A percentile compares a stretch with the other conserved stretches of the same genome.
phyloP scores from a whole-genome alignment of 176 grass and related monocot species.

The Luzula sylvatica region DNA sequence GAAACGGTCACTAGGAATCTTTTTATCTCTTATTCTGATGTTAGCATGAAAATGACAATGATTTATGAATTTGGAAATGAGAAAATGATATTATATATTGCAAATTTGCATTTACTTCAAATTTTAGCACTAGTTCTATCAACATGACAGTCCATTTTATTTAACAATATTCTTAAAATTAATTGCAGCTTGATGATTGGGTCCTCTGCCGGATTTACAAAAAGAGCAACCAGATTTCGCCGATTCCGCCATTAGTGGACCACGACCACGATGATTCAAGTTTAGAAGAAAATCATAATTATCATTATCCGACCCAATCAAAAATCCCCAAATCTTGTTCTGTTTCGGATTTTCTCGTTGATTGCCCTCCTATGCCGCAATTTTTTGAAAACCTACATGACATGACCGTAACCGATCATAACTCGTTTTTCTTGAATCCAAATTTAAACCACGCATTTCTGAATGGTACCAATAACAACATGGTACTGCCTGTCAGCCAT shows the following conservation, averaged over 20 bases:
- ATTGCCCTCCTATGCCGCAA: conserved; percentile 20
- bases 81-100: conserved; percentile 13
- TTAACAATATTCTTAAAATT: background rate
- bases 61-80: background rate
- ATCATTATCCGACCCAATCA: background rate
- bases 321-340: conserved; percentile 26
- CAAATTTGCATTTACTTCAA: conserved; percentile 4
- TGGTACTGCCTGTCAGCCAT: background rate
- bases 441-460: conserved; percentile 7
- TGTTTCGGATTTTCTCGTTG: conserved; percentile 21
- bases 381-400: conserved; percentile 27
- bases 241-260: conserved; percentile 33
- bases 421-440: background rate
- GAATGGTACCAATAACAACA: conserved; percentile 5
- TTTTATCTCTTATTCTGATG: conserved; percentile 25
- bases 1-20: conserved; percentile 25
- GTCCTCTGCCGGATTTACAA: conserved; percentile 97
- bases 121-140: background rate
- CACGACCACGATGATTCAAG: conserved; percentile 40
- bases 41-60: conserved; percentile 24
- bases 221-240: conserved; percentile 44
- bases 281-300: conserved; percentile 23
- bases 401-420: conserved; percentile 4
- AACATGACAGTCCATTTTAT: background rate
- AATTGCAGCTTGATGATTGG: conserved; percentile 76